Percentiles rank a stretch among this genome's conserved stretches.
Conservation (phyloP, 2,329 filamentous ascomycete species). For the Triangularia setosa region DNA sequence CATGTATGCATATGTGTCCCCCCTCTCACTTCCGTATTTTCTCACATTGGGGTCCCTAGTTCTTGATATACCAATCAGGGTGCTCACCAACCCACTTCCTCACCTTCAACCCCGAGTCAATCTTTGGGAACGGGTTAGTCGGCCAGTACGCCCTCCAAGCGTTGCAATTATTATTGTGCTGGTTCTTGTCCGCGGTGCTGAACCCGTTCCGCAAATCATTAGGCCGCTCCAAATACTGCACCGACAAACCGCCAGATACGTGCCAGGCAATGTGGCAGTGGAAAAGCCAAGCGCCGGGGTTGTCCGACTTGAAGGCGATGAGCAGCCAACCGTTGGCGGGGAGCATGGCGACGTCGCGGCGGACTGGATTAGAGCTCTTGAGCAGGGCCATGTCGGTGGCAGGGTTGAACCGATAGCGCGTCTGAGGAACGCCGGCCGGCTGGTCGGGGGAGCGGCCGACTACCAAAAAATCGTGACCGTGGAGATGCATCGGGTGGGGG, state of each 20-base stretch:
- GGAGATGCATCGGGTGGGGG: slow-evolving; percentile 31
- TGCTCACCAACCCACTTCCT: slow-evolving; percentile 22
- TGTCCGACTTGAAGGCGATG: slow-evolving; percentile 46
- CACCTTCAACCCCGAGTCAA: slow-evolving; percentile 23
- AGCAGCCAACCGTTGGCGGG: slow-evolving; percentile 43
- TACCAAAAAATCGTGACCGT: slow-evolving; percentile 25
- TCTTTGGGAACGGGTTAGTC: slow-evolving; percentile 23
- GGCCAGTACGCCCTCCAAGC: slow-evolving; percentile 25
- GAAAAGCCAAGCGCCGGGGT: slow-evolving; percentile 48
- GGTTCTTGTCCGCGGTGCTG: slow-evolving; percentile 16
- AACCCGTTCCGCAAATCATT: slow-evolving; percentile 18
- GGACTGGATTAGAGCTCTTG: slow-evolving; percentile 40
- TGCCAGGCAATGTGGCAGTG: slow-evolving; percentile 52
- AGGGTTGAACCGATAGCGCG: slow-evolving; percentile 26
- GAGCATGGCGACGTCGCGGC: slow-evolving; percentile 46
- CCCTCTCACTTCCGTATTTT: not conserved
- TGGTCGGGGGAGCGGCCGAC: slow-evolving; percentile 30
- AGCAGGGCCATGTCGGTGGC: slow-evolving; percentile 30
- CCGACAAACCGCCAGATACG: slow-evolving; percentile 43
- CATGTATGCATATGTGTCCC: not conserved
- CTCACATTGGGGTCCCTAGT: too few relatives aligned
- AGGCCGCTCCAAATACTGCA: slow-evolving; percentile 46
- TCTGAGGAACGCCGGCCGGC: slow-evolving; percentile 8
- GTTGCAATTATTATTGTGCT: slow-evolving; percentile 27
- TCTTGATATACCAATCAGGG: slow-evolving; percentile 2